Percentiles rank a stretch among this genome's conserved stretches.
phyloP scores from a whole-genome alignment of 371 early-diverging fungal genomes.

The Basidiobolus meristosporus region DNA sequence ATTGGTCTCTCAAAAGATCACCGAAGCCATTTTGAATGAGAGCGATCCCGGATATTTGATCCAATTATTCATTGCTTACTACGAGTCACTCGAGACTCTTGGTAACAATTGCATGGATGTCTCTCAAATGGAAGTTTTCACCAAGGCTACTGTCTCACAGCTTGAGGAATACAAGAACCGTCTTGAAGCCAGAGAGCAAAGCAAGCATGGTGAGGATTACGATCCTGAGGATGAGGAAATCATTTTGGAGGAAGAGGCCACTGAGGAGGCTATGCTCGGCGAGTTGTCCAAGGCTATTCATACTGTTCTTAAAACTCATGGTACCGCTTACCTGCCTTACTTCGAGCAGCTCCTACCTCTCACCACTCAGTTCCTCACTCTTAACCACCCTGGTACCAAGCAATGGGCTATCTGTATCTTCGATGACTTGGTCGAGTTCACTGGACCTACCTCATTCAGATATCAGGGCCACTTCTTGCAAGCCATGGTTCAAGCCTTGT shows the following conservation, averaged over 20 bases:
- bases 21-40: constrained; percentile 47
- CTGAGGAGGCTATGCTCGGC: constrained; percentile 60
- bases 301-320: constrained; percentile 46
- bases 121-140: constrained; percentile 39
- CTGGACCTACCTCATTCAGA: constrained; percentile 53
- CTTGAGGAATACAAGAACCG: constrained; percentile 47
- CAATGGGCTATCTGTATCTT: constrained; percentile 83
- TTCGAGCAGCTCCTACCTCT: constrained; percentile 62
- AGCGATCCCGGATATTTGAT: constrained; percentile 57
- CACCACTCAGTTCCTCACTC: constrained; percentile 11
- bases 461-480: constrained; percentile 56
- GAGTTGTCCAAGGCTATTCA: constrained; percentile 61
- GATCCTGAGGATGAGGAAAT: constrained; percentile 83
- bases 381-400: constrained; percentile 42
- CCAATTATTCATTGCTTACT: constrained; percentile 54
- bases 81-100: constrained; percentile 46
- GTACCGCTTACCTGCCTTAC: constrained; percentile 44
- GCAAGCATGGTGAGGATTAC: constrained; percentile 43
- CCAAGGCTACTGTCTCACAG: constrained; percentile 38
- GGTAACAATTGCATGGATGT: constrained; percentile 40
- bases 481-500: constrained; percentile 32
- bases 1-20: constrained; percentile 38
- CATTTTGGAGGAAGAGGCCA: constrained; percentile 55
- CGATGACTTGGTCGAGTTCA: constrained; percentile 78
- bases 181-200: constrained; percentile 44